Evolutionary conservation across 768 basidiomycete species (phyloP), one percentile per base, ranked within the genome.

Genomic region (Termitomyces sp.): DNA sequence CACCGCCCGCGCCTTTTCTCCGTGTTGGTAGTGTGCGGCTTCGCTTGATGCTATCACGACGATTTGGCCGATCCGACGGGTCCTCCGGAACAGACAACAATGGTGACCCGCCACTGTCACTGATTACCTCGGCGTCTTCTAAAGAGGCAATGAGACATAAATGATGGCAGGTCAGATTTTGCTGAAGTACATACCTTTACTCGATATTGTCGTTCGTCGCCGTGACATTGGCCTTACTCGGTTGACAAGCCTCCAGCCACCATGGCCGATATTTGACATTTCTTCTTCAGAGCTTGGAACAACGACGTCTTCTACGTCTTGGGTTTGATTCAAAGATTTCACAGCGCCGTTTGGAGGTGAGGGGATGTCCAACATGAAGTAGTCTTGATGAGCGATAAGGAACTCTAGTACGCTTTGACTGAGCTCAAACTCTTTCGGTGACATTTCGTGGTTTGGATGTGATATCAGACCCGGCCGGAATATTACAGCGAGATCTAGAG

Each of bases 401-500:
- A 97, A 98, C 67, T 98, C 94, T 47, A 99, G 80, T 27, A 98
- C 95, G 53, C 79, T 77, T 70, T 97, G 96, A 59, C 89, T 93
- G 7, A 93, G 80, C 9, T 84, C 82, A 71, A 98, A 94, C 65
- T 96, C 93, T 43, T 81, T 73, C 0, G 94, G 94, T 6, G 82
- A 83, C 76, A 95, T 83, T 64, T 93, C 91, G 65, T 98, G 94
- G 22, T 78, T 71, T 2, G 94, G 90, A 67, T 94, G 92, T 9
- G 92, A 90, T 56, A 99, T 85, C 5, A 99, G 76, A 16, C 95
- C 97, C 0, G 97, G 97, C 54, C 94, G 90, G 72, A 99, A 99
- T 60, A 98, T 96, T 43, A 96, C 89, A 16, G 96, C 97, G 18
- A 99, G 85, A 73, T 99, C 96, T 93, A 23, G 10, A 45, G 42